Base-by-base conservation (phyloP, 495 filamentous ascomycete genomes). In the Glonium stellatum region DNA sequence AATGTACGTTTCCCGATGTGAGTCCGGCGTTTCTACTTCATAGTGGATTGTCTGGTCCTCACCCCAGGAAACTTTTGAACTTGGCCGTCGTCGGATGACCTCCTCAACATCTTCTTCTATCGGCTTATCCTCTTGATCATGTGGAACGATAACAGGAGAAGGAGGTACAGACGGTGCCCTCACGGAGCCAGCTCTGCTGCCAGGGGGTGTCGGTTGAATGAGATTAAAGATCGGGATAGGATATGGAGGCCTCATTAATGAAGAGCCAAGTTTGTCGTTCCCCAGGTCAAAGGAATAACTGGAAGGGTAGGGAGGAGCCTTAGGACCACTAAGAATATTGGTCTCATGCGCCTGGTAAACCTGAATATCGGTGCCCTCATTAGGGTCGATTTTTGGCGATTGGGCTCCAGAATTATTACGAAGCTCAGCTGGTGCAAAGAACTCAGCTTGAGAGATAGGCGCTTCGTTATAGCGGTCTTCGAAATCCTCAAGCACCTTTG, bases 1-100 rank as follows among this genome's bases (percentile, higher is more conserved):
- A 44, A 65, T 49, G 19, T 62, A 65, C 23, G 53, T 27, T 48
- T 76, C 73, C 10, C 64, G 63, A 49, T 61, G 56, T 18, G 70
- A 66, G 18, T 73, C 70, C 9, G 73, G 72, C 6, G 71, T 71
- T 22, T 47, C 60, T 35, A 67, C 69, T 18, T 74, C 71, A 44
- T 72, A 76, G 50, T 67, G 59, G 47, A 67, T 67, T 41, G 67
- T 72, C 55, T 70, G 63, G 44, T 72, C 67, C 47, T 71, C 70
- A 18, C 73, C 71, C 73, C 73, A 75, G n/a, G 69, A 65, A n/a
- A 75, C 71, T 22, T 62, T 67, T 13, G 65, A 59, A n/a, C 31
- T 41, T 22, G 48, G 31, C 5, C 50, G 36, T 42, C 48, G 51
- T 19, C 22, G 60, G 18, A 56, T 41, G 25, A 56, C 58, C 2